These are phyloP conservation scores for Blastocystis sp. DNA, from an alignment of 352 stramenopile genomes.

Conservation along the genomic window DNA sequence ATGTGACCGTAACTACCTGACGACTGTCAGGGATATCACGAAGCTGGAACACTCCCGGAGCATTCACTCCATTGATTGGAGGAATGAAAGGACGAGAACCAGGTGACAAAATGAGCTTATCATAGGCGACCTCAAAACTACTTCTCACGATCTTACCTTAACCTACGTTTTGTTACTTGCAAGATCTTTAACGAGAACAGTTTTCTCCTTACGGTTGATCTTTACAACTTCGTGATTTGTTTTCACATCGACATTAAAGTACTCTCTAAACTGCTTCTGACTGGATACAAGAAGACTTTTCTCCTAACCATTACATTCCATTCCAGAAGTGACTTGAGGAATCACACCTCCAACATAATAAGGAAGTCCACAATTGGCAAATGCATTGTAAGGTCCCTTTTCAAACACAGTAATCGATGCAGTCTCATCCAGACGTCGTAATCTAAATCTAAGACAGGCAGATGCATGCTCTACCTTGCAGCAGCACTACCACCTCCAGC, in stretches of 20 bases:
- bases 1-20: neutral
- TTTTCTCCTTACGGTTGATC: constrained; percentile 68
- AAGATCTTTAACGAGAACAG: constrained; percentile 66
- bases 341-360: constrained; percentile 72
- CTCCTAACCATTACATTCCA: neutral
- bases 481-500: constrained; percentile 70
- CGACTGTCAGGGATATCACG: constrained; percentile 66
- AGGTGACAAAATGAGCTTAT: constrained; percentile 69
- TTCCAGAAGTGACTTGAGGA: constrained; percentile 37
- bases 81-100: constrained; percentile 69
- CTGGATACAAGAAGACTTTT: constrained; percentile 69
- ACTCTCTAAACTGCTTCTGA: constrained; percentile 66
- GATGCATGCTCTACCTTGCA: constrained; percentile 66
- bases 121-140: constrained; percentile 65
- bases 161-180: constrained; percentile 38
- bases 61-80: constrained; percentile 70
- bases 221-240: constrained; percentile 67
- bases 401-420: constrained; percentile 70
- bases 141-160: neutral
- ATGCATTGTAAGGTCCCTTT: constrained; percentile 69
- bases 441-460: neutral
- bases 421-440: constrained; percentile 65
- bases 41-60: constrained; percentile 68
- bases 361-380: constrained; percentile 71
- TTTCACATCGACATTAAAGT: constrained; percentile 69